Percentiles rank a stretch among this genome's conserved stretches.
phyloP scores from a whole-genome alignment of 148 eudicot species.

The Euryodendron excelsum region DNA sequence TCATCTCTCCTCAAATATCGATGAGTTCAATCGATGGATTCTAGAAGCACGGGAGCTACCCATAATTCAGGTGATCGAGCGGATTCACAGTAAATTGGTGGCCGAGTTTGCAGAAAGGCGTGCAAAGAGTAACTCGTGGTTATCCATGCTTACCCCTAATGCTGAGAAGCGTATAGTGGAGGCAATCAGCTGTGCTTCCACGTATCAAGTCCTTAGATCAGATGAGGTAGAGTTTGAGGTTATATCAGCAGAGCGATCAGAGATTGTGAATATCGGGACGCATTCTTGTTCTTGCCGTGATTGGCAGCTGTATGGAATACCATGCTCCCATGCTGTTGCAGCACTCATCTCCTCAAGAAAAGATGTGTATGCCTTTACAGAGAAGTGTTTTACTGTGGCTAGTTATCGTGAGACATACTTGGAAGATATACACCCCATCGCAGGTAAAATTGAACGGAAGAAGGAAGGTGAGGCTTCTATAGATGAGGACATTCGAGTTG shows the following conservation, averaged over 20 bases:
- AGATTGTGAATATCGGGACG: conserved; percentile 55
- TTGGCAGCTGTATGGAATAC: conserved; percentile 60
- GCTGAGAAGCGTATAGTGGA: conserved; percentile 52
- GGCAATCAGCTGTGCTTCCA: conserved; percentile 29
- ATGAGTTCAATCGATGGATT: conserved; percentile 55
- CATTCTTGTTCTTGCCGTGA: conserved; percentile 55
- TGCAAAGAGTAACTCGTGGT: conserved; percentile 34
- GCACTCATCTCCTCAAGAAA: conserved; percentile 46
- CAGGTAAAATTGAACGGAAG: conserved; percentile 45
- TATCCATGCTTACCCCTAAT: conserved; percentile 43
- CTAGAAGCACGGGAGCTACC: conserved; percentile 53
- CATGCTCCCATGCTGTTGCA: conserved; percentile 64
- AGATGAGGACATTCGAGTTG: conserved; percentile 26
- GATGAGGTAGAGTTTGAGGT: conserved; percentile 65
- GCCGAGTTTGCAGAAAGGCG: conserved; percentile 50
- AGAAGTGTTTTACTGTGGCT: conserved; percentile 34
- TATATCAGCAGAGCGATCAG: conserved; percentile 45
- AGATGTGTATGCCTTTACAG: conserved; percentile 46
- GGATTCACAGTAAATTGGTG: conserved; percentile 37
- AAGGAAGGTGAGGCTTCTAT: conserved; percentile 23
- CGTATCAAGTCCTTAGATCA: conserved; percentile 53
- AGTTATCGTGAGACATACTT: conserved; percentile 37
- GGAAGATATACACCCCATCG: conserved; percentile 37
- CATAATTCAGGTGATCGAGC: conserved; percentile 55
- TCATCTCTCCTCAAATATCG: conserved; percentile 50